A percentile compares a stretch with the other conserved stretches of the same genome.
phyloP scores from a whole-genome alignment of 164 flowering plant genomes.

The Aristolochia fimbriata region DNA sequence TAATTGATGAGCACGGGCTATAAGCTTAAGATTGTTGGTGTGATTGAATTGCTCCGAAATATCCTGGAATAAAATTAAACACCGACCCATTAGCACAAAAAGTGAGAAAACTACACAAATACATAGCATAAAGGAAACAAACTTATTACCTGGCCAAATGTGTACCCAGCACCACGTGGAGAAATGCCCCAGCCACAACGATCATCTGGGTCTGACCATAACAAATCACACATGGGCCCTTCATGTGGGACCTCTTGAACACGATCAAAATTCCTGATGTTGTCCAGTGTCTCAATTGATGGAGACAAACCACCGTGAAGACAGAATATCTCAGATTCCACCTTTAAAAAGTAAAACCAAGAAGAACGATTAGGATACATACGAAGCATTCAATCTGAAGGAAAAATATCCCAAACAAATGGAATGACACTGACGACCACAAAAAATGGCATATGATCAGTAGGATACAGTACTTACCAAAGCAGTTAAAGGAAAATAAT shows the following conservation, averaged over 20 bases:
- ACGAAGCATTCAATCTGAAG: no score
- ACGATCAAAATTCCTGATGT: slow-evolving; percentile 84
- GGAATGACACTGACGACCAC: no score
- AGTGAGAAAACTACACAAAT: not conserved
- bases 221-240: slow-evolving; percentile 95
- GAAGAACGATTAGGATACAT: no score
- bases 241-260: slow-evolving; percentile 99
- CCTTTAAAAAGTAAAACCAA: slow-evolving; percentile 27
- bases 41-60: slow-evolving; percentile 97
- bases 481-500: slow-evolving; percentile 89
- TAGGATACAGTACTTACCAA: slow-evolving; percentile 46
- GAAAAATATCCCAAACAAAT: no score
- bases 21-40: slow-evolving; percentile 80
- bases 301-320: slow-evolving; percentile 97
- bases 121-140: not conserved
- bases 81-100: not conserved
- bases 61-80: slow-evolving; percentile 40
- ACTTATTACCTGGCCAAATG: slow-evolving; percentile 68
- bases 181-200: slow-evolving; percentile 99
- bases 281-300: slow-evolving; percentile 88
- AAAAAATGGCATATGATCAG: no score
- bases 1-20: slow-evolving; percentile 96
- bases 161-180: slow-evolving; percentile 95
- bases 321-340: slow-evolving; percentile 94
- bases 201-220: slow-evolving; percentile 98